phyloP scores from a whole-genome alignment of 805 yeast genomes.

The Kuraishia hungarica region DNA sequence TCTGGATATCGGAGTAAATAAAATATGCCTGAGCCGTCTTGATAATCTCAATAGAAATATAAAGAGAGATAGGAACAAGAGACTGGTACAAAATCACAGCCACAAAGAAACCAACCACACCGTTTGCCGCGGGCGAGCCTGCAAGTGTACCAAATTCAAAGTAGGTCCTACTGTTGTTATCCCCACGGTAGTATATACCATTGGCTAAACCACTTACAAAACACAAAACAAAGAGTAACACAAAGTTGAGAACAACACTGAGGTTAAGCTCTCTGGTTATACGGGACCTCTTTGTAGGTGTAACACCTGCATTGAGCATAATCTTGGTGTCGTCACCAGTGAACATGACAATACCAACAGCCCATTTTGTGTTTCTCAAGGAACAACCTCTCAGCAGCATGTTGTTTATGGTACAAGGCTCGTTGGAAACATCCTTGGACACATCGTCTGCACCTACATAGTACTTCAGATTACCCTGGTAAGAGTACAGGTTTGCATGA shows the following conservation, averaged over 20 bases:
- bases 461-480: constrained; percentile 62
- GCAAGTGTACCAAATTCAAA: constrained; percentile 69
- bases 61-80: constrained; percentile 74
- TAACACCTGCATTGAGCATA: constrained; percentile 72
- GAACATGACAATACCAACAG: constrained; percentile 63
- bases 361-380: constrained; percentile 81
- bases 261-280: constrained; percentile 66
- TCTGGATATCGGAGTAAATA: constrained; percentile 64
- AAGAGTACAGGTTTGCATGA: constrained; percentile 66
- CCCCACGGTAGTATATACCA: constrained; percentile 50
- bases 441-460: constrained; percentile 27
- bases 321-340: constrained; percentile 78
- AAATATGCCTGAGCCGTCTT: constrained; percentile 78
- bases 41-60: constrained; percentile 75
- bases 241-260: constrained; percentile 61
- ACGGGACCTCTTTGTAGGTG: constrained; percentile 71
- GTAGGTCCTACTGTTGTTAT: constrained; percentile 43
- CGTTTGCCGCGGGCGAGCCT: constrained; percentile 56
- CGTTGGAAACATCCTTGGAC: constrained; percentile 32
- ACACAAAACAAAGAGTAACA: constrained; percentile 56
- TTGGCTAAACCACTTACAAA: constrained; percentile 62
- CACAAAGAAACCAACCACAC: constrained; percentile 66
- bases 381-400: constrained; percentile 66
- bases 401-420: constrained; percentile 63
- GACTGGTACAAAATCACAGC: constrained; percentile 71